Evolutionary conservation across 2,329 filamentous ascomycete species (phyloP), one percentile per base, ranked within the genome.

Genomic region (Colletotrichum orbiculare): DNA sequence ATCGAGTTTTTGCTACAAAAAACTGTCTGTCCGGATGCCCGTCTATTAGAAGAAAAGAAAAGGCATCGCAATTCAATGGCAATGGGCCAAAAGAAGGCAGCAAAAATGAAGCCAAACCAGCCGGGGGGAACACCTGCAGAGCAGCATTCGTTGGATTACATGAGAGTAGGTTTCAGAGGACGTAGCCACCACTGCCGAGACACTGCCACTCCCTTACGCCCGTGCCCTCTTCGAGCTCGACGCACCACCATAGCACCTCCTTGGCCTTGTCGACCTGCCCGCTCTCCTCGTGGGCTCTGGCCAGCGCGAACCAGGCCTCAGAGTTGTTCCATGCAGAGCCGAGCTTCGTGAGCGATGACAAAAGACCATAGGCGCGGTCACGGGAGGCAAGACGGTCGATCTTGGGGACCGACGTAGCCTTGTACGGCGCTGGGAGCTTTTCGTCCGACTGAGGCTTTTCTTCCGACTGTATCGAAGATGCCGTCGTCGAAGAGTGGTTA

Each of bases 201-300:
- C 86, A 89, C 37, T 83, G 85, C 96, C 95, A 98, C 64, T 87
- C 85, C 62, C 96, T 87, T 52, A 97, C 86, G 0, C 91, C 93
- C 69, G 87, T 88, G 8, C 88, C 89, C 75, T 99, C 95, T 75
- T 98, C 96, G 37, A 99, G 83, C 78, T 97, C 94, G 11, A 99
- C 92, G 71, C 94, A 97, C 94, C 95, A 98, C 96, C 96, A 98
- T 7, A 98, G 84, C 49, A 94, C 93, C 71, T 96, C 91, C 79
- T 94, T 96, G 12, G 96, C 91, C 81, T 95, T 97, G 42, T 96
- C 92, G 2, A 88, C 78, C 79, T 97, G 92, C 0, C 91, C 92
- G 62, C 92, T 92, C 74, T 94, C 88, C 77, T 99, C 96, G 73
- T 97, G 92, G 9, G 93, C 94, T 68, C 93, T 85, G 0, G 94